A percentile compares a stretch with the other conserved stretches of the same genome.
Conservation (phyloP, 495 filamentous ascomycete genomes). For the Neurospora sp. region DNA sequence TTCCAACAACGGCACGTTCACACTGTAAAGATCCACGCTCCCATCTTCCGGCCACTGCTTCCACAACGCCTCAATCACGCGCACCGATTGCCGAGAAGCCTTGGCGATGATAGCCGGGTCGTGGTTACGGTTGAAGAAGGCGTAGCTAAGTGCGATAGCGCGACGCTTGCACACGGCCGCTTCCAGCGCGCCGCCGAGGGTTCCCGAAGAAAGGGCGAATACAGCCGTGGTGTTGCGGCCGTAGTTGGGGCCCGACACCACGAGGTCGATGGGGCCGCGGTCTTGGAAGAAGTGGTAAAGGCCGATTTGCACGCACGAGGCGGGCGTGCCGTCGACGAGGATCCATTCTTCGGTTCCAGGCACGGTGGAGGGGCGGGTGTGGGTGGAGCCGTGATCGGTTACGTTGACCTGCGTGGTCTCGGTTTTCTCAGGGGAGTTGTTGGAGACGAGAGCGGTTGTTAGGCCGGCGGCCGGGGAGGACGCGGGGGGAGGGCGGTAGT, state of each 20-base stretch:
- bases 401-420: conserved; percentile 31
- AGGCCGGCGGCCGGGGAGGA: conserved; percentile 32
- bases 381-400: conserved; percentile 47
- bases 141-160: conserved; percentile 77
- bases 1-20: conserved; percentile 77
- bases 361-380: conserved; percentile 40
- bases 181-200: conserved; percentile 84
- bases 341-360: conserved; percentile 79
- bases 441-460: conserved; percentile 6
- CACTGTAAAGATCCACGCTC: conserved; percentile 66
- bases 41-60: conserved; percentile 58
- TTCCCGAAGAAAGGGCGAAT: conserved; percentile 83
- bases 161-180: conserved; percentile 71
- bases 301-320: conserved; percentile 81
- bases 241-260: conserved; percentile 89
- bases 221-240: conserved; percentile 88
- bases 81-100: conserved; percentile 58
- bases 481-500: conserved; percentile 62
- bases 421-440: conserved; percentile 12
- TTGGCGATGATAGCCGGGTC: conserved; percentile 67
- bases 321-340: conserved; percentile 80
- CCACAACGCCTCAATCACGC: conserved; percentile 66
- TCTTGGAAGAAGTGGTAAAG: conserved; percentile 78
- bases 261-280: conserved; percentile 69
- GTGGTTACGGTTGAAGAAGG: conserved; percentile 73